Base-by-base conservation (phyloP, 371 early-diverging fungal genomes). In the Capniomyces stellatus region DNA sequence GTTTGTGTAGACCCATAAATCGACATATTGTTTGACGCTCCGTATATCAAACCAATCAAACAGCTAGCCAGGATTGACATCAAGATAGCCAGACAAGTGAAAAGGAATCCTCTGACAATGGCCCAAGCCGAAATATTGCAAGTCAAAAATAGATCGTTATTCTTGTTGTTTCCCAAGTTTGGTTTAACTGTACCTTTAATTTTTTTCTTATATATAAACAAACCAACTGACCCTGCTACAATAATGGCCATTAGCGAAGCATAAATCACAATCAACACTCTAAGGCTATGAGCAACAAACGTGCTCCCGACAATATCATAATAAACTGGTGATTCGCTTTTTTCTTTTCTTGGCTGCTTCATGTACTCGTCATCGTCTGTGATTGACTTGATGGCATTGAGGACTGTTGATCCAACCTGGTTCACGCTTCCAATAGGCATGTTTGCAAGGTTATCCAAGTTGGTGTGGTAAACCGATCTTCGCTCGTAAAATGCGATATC, bases 401-500 rank as follows among this genome's bases (percentile, higher is more conserved):
- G 28, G 4, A 49, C 49, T 15, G 49, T 49, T 10, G 21, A 18
- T 24, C 49, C 49, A 3, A 49, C n/a, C 28, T 49, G 49, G 28
- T 49, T n/a, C 8, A 49, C n/a, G 30, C 49, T 49, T 24, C 49
- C 49, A n/a, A 27, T 8, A 4, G 49, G 49, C 3, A 27, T n/a
- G 8, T 19, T 27, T 3, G 3, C n/a, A 2, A 28, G n/a, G n/a
- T 15, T 24, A 27, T 24, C 49, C 2, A n/a, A 13, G 30, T 27
- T 49, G 3, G 84, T 79, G 54, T 85, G 85, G 52, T 85, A 85
- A 29, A 81, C 73, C 8, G 76, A 75, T 35, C 85, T 73, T 49
- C 73, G 74, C 35, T 73, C 63, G 48, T 79, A 79, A 42, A 84
- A 81, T 3, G 85, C 83, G 61, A 84, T 70, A 57, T 85, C 85